These are phyloP conservation scores for Seiridium cupressi DNA, from an alignment of 2,329 filamentous ascomycete species.

Conservation along the genomic window DNA sequence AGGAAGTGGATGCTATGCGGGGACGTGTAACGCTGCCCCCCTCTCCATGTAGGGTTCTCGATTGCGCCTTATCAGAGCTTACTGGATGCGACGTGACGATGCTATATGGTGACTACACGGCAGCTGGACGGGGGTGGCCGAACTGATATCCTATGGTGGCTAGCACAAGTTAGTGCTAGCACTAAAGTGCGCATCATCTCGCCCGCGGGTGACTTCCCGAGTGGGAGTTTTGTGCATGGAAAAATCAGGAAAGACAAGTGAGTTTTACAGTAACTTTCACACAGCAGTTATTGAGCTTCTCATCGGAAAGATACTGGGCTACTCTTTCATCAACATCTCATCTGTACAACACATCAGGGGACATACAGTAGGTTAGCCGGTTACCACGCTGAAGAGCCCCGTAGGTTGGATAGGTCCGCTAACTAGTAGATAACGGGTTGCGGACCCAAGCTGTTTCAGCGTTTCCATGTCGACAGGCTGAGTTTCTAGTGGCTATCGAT, in stretches of 20 bases:
- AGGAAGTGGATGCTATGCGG: neutral
- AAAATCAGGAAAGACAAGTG: neutral
- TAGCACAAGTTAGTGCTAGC: neutral
- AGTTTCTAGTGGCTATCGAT: neutral
- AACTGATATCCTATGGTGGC: neutral
- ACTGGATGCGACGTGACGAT: neutral
- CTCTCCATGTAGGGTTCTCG: neutral
- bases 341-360: too few species aligned
- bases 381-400: too few species aligned
- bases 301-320: too few species aligned
- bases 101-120: neutral
- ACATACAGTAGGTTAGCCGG: too few species aligned
- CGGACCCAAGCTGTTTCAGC: too few species aligned
- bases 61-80: neutral
- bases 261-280: neutral
- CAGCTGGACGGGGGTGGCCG: neutral
- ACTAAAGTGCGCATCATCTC: neutral
- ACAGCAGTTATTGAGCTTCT: too few species aligned
- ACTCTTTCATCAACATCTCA: too few species aligned
- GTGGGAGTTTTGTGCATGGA: neutral
- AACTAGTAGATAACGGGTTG: too few species aligned
- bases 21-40: neutral
- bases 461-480: too few species aligned
- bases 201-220: neutral
- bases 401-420: too few species aligned